A percentile compares a stretch with the other conserved stretches of the same genome.
Evolutionary conservation across 2,329 filamentous ascomycete genomes (phyloP).

Genomic region (Trichoderma asperellum): DNA sequence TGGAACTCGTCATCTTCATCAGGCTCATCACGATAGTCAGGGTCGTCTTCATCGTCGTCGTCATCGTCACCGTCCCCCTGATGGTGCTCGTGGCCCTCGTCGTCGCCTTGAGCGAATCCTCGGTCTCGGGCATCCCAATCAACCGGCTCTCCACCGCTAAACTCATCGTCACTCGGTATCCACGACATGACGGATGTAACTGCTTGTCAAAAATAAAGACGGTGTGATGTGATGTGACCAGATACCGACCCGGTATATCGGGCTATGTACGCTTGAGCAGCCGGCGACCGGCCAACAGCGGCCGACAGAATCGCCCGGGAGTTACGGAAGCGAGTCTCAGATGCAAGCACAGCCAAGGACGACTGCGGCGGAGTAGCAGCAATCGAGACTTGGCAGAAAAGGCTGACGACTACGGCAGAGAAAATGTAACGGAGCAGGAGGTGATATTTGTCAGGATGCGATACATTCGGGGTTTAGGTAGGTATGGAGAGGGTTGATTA

Average conservation of each 20-base stretch:
- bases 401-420: not conserved
- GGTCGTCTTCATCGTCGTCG: conserved; percentile 33
- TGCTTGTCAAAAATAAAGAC: not conserved
- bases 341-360: not conserved
- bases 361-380: not conserved
- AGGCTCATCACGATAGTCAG: conserved; percentile 34
- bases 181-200: not conserved
- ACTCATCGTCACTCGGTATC: not conserved
- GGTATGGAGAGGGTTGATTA: not conserved
- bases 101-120: conserved; percentile 1
- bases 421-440: not conserved
- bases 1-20: conserved; percentile 34
- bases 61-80: conserved; percentile 23
- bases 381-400: not conserved
- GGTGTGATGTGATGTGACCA: not conserved
- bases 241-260: not conserved
- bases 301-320: not conserved
- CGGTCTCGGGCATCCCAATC: conserved; percentile 18
- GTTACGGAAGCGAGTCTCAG: not conserved
- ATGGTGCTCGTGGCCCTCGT: conserved; percentile 27
- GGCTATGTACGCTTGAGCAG: not conserved
- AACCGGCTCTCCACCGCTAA: not conserved
- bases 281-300: not conserved
- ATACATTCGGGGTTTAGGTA: not conserved
- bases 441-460: not conserved